A percentile compares a stretch with the other conserved stretches of the same genome.
Conservation (phyloP, 75 land plant genomes). For the Ceratopteris richardii region DNA sequence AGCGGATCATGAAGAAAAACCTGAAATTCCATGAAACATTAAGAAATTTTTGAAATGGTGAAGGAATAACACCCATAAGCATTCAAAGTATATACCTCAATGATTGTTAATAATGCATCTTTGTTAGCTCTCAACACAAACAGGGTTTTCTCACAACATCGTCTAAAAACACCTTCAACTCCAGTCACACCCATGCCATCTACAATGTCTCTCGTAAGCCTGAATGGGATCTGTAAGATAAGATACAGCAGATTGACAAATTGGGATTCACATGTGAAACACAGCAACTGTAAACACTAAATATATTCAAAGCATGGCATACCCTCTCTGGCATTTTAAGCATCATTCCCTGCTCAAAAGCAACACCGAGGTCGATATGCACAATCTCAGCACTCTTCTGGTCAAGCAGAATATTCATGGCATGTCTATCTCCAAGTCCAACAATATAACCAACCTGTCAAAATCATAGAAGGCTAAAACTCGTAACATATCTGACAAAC, state of each 20-base stretch:
- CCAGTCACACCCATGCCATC: slow-evolving; percentile 99
- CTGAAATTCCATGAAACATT: slow-evolving; percentile 35
- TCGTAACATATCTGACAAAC: too few species aligned
- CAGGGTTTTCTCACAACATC: slow-evolving; percentile 94
- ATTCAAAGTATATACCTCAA: slow-evolving; percentile 50
- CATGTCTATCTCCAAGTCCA: slow-evolving; percentile 96
- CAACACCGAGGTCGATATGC: slow-evolving; percentile 99
- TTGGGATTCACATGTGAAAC: too few species aligned
- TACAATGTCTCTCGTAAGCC: slow-evolving; percentile 89
- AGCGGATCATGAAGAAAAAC: slow-evolving; percentile 97
- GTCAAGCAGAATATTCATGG: slow-evolving; percentile 92
- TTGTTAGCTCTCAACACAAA: slow-evolving; percentile 94
- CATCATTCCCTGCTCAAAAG: slow-evolving; percentile 98
- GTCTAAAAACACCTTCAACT: slow-evolving; percentile 95
- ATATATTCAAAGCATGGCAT: too few species aligned
- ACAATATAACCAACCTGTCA: slow-evolving; percentile 94
- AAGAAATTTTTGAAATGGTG: background rate
- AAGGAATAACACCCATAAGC: too few species aligned
- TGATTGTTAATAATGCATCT: slow-evolving; percentile 91
- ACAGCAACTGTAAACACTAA: too few species aligned
- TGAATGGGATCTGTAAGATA: slow-evolving; percentile 72
- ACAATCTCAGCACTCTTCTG: slow-evolving; percentile 96
- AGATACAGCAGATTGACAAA: too few species aligned
- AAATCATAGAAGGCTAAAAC: too few species aligned
- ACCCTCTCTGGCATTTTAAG: slow-evolving; percentile 98